Evolutionary conservation across 2,329 filamentous ascomycete species (phyloP).

Genomic region (Acephala macrosclerotiorum): DNA sequence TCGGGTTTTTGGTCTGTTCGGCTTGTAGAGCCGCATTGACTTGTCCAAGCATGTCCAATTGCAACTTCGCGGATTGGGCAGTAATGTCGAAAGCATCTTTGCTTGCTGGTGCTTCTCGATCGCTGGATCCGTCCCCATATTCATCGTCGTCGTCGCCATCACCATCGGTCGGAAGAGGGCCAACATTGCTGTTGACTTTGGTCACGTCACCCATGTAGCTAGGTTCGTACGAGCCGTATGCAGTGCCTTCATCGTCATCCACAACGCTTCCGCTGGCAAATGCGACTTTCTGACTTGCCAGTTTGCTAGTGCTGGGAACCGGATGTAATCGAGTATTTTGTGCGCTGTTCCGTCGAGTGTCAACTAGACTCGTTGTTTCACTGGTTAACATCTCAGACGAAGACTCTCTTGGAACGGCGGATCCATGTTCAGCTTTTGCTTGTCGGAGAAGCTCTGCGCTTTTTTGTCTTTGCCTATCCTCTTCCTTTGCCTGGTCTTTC

Average conservation of each 20-base stretch:
- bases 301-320: conserved; percentile 37
- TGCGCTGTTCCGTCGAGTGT: conserved; percentile 55
- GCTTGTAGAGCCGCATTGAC: conserved; percentile 83
- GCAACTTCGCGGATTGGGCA: conserved; percentile 90
- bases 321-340: conserved; percentile 42
- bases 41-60: conserved; percentile 87
- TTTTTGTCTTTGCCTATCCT: conserved; percentile 77
- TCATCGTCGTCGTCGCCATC: conserved; percentile 77
- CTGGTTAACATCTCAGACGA: conserved; percentile 31
- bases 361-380: conserved; percentile 36
- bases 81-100: conserved; percentile 98
- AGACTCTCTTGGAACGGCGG: conserved; percentile 34
- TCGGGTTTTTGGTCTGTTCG: conserved; percentile 74
- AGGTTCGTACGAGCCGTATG: conserved; percentile 62
- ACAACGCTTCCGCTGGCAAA: conserved; percentile 48
- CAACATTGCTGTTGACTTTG: conserved; percentile 38
- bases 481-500: conserved; percentile 95
- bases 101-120: conserved; percentile 75
- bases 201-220: conserved; percentile 53
- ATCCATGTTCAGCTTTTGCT: conserved; percentile 77
- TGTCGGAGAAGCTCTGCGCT: conserved; percentile 79
- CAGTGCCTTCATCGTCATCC: conserved; percentile 60
- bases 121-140: conserved; percentile 81
- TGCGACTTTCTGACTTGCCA: conserved; percentile 38
- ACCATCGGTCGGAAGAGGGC: conserved; percentile 11